These are phyloP conservation scores for Ceratocystis destructans DNA, from an alignment of 2,329 filamentous ascomycete species.

Conservation along the genomic window DNA sequence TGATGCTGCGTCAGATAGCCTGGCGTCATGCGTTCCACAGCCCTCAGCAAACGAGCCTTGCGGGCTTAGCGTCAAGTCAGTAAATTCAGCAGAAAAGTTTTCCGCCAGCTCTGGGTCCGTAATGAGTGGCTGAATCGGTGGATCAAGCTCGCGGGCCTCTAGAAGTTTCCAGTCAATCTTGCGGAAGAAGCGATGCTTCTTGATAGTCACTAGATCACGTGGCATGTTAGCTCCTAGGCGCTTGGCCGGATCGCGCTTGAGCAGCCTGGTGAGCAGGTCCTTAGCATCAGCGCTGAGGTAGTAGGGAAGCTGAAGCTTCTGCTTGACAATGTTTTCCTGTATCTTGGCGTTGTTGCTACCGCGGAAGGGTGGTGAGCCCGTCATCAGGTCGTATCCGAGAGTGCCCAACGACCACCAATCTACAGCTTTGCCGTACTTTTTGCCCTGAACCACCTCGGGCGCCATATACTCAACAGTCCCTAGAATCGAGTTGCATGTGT, in stretches of 20 bases:
- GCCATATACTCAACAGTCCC: constrained; percentile 99
- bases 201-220: constrained; percentile 73
- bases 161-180: constrained; percentile 91
- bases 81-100: constrained; percentile 93
- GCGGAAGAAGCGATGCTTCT: constrained; percentile 90
- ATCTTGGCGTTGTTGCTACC: constrained; percentile 89
- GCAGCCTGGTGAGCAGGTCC: constrained; percentile 75
- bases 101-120: constrained; percentile 92
- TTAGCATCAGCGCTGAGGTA: constrained; percentile 86
- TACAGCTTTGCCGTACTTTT: constrained; percentile 83
- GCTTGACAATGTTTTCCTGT: constrained; percentile 87
- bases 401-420: constrained; percentile 99
- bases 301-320: constrained; percentile 79
- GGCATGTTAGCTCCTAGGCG: constrained; percentile 78
- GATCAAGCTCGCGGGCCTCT: constrained; percentile 65
- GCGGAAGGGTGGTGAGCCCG: constrained; percentile 78
- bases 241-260: constrained; percentile 86
- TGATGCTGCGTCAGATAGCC: background rate
- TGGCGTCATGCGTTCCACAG: background rate
- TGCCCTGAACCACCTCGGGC: constrained; percentile 78
- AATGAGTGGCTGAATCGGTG: constrained; percentile 84
- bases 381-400: constrained; percentile 82
- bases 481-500: constrained; percentile 72
- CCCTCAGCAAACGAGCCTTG: constrained; percentile 21
- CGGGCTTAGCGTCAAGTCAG: constrained; percentile 67